Evolutionary conservation across 2,329 filamentous ascomycete species (phyloP), one percentile per base, ranked within the genome.

Genomic region (Phaeophleospora eucalypticola): DNA sequence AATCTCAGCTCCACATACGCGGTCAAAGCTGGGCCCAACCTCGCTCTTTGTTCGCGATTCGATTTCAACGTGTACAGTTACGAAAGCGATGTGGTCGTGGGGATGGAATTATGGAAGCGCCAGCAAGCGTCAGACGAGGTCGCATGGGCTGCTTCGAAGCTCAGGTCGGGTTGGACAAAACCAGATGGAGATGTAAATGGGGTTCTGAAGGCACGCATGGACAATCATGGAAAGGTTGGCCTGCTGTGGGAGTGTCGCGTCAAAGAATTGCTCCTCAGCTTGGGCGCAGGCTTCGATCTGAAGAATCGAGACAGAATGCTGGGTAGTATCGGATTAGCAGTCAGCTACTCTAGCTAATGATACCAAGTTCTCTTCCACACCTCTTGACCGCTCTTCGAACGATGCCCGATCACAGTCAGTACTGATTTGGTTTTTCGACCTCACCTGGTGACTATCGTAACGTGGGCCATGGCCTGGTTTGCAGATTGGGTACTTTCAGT

Each of bases 31-130:
- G 89, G 89, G 2, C 80, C 80, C 27, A 82, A 89, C 60, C 81
- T 95, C 57, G 87, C 89, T 9, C 78, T 98, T 41, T 93, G 89
- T 54, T 94, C 89, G 17, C 83, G 86, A 41, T 91, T 97, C 71
- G 89, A 94, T 63, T 98, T 98, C 71, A 98, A 98, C 62, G 86
- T 96, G 41, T 97, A 96, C 70, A 95, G 89, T 65, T 98, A 96
- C 72, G 93, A 98, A 72, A 95, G 89, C 64, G 87, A 93, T 48
- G 85, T 95, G 75, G 84, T 89, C 19, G 79, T 97, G 18, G 93
- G 93, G 12, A 87, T 89, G 71, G 93, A 98, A 71, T 74, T 97
- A 36, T 98, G 93, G 58, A 83, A 87, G 61, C 84, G 62, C 4
- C 57, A 59, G 44, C 49, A 57, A 29, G 27, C 45, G 2, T 61